Evolutionary conservation across 1,139 yeast genomes (phyloP).

Genomic region (Suhomyces bribrorum): DNA sequence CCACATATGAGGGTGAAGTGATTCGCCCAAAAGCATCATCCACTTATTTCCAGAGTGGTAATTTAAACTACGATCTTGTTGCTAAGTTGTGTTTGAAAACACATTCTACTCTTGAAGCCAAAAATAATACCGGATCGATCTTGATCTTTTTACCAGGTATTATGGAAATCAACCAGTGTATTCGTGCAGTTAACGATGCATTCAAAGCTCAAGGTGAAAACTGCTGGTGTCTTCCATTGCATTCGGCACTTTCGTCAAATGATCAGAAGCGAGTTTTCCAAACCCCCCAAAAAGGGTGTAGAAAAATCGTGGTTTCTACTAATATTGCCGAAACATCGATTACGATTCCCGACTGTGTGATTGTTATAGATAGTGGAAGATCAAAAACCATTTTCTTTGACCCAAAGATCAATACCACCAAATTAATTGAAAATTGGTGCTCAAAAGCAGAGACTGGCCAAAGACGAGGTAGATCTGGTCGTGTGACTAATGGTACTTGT

Average conservation of each 20-base stretch:
- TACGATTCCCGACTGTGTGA: constrained; percentile 92
- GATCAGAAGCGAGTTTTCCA: constrained; percentile 79
- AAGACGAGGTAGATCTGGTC: constrained; percentile 98
- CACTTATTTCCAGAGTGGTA: constrained; percentile 60
- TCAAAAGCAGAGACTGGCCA: constrained; percentile 91
- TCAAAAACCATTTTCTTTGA: constrained; percentile 79
- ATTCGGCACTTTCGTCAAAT: constrained; percentile 80
- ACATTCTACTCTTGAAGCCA: constrained; percentile 32
- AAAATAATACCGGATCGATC: constrained; percentile 65
- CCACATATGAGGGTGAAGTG: constrained; percentile 41
- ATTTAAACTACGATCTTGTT: constrained; percentile 72
- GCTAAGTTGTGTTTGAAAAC: constrained; percentile 60
- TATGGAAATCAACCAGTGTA: constrained; percentile 69
- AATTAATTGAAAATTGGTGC: constrained; percentile 79
- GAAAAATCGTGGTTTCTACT: constrained; percentile 89
- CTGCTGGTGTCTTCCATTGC: constrained; percentile 68
- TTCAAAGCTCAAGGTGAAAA: constrained; percentile 19
- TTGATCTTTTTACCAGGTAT: constrained; percentile 88
- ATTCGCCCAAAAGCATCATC: constrained; percentile 64
- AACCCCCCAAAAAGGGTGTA: constrained; percentile 47
- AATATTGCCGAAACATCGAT: constrained; percentile 87
- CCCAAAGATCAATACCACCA: constrained; percentile 63
- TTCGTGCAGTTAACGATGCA: constrained; percentile 24
- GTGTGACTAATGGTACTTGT: constrained; percentile 81
- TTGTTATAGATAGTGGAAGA: constrained; percentile 84